Evolutionary conservation across 2,329 filamentous ascomycete genomes (phyloP), one percentile per base, ranked within the genome.

Genomic region (Colletotrichum camelliae): DNA sequence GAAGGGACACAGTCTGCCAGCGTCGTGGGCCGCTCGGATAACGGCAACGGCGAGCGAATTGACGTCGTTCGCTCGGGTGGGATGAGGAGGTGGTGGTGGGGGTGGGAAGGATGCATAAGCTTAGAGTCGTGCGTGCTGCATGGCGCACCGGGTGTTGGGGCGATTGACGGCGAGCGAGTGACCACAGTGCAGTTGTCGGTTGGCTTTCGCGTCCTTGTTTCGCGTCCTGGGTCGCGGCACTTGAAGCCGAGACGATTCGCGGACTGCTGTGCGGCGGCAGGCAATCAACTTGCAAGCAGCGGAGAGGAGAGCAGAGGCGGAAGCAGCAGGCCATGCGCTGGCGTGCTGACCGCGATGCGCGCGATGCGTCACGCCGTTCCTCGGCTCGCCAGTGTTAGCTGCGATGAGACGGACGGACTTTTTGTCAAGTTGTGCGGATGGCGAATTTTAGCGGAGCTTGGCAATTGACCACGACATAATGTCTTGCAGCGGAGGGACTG

Each of bases 181-280:
- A 69, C 67, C 21, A 48, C 31, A 31, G 24, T 13, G 31, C 31
- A 37, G 4, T 35, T 15, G 16, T n/a, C 58, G 13, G 58, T 62
- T 58, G 21, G 64, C 70, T 64, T 73, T 65, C 64, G 70, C 65
- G 64, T 73, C 58, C 74, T 29, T 61, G 74, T 75, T 75, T 75
- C 70, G 70, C 24, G 70, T 74, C 64, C 33, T 64, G 64, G 62
- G 72, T 62, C 61, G 61, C 61, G 61, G 61, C 61, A 64, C 9
- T 48, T 75, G 72, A 18, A 18, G 43, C 70, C 43, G 57, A 68
- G 70, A 43, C 66, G 43, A 66, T 65, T 52, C 43, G 43, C 55
- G 27, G 27, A 43, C 35, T 39, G n/a, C 18, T 57, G 39, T 62
- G 37, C 43, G 21, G n/a, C 29, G 27, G 67, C 31, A 43, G 24